These are phyloP conservation scores for Tylopilus rubrobrunneus DNA, from an alignment of 768 basidiomycete species.

Conservation along the genomic window DNA sequence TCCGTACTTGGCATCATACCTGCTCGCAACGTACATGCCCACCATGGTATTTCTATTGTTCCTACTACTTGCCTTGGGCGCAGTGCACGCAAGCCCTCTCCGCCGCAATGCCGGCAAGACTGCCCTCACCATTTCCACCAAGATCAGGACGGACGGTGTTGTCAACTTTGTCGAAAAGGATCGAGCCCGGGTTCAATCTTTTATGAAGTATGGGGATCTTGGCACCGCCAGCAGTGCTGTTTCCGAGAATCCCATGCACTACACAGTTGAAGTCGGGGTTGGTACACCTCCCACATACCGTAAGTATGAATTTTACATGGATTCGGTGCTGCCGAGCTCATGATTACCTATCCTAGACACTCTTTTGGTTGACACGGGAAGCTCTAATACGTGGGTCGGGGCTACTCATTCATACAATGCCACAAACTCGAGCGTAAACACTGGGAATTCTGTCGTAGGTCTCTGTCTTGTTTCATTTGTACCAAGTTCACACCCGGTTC, in stretches of 20 bases:
- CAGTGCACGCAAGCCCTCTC: too few species aligned
- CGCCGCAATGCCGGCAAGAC: too few species aligned
- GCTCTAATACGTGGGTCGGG: constrained; percentile 28
- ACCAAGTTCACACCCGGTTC: too few species aligned
- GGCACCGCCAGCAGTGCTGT: neutral
- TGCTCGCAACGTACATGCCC: too few species aligned
- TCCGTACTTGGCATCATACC: too few species aligned
- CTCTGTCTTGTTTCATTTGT: neutral
- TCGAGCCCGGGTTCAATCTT: neutral
- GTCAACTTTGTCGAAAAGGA: neutral
- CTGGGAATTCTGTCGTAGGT: constrained; percentile 12
- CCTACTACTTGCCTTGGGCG: too few species aligned
- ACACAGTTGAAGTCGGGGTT: neutral
- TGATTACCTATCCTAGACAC: constrained; percentile 12
- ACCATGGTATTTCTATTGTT: too few species aligned
- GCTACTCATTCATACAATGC: constrained; percentile 23
- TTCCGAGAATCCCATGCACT: neutral
- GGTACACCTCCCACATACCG: constrained; percentile 6
- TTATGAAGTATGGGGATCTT: neutral
- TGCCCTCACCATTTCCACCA: neutral
- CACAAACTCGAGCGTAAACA: constrained; percentile 27
- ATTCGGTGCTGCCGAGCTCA: neutral
- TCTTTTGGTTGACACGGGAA: constrained; percentile 27
- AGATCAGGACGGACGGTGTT: neutral
- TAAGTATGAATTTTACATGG: neutral